These are phyloP conservation scores for Suillus placidus DNA, from an alignment of 768 basidiomycete genomes.

Conservation along the genomic window DNA sequence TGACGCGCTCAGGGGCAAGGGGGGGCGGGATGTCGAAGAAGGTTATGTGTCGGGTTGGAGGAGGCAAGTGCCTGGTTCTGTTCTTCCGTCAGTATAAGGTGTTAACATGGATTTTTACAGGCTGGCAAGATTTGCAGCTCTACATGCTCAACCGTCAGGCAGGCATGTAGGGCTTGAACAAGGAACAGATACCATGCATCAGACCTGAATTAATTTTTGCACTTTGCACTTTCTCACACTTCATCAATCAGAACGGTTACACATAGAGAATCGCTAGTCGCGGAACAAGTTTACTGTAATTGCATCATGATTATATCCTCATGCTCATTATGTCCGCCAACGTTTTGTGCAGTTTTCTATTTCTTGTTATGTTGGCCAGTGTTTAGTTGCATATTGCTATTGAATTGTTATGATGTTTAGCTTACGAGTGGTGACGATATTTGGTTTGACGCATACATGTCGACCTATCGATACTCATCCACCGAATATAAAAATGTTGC, in stretches of 20 bases:
- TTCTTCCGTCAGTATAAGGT: slow-evolving; percentile 8
- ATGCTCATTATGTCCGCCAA: neutral
- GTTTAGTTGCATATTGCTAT: neutral
- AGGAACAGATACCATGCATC: neutral
- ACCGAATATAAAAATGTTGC: neutral
- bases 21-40: slow-evolving; percentile 64
- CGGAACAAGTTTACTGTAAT: slow-evolving; percentile 8
- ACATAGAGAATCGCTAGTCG: neutral
- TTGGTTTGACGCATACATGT: neutral
- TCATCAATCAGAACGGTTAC: neutral
- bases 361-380: slow-evolving; percentile 5
- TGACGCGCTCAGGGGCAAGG: slow-evolving; percentile 60
- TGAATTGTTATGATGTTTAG: slow-evolving; percentile 5
- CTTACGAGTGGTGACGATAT: neutral
- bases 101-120: slow-evolving; percentile 35
- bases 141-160: slow-evolving; percentile 80
- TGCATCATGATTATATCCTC: slow-evolving; percentile 9
- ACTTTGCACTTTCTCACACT: neutral
- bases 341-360: slow-evolving; percentile 6
- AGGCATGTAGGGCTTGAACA: slow-evolving; percentile 46
- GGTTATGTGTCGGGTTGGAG: slow-evolving; percentile 90
- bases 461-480: neutral
- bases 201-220: slow-evolving; percentile 11
- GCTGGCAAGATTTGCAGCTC: slow-evolving; percentile 79
- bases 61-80: slow-evolving; percentile 52